A percentile compares a stretch with the other conserved stretches of the same genome.
Evolutionary conservation across 441 rosid species (phyloP).

Genomic region (Adansonia grandidieri): DNA sequence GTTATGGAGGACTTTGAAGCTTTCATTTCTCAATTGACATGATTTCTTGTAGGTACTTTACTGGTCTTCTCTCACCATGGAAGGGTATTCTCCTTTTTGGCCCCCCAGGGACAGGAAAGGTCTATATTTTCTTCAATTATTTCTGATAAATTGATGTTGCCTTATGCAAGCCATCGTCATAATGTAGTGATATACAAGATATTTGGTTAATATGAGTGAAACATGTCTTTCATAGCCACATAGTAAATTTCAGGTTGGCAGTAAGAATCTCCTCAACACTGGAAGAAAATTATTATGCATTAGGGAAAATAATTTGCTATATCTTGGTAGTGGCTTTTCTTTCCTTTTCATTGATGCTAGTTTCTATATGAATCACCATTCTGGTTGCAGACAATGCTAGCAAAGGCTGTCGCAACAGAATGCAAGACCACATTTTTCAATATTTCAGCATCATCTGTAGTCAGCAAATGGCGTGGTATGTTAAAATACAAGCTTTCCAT

Average conservation of each 20-base stretch:
- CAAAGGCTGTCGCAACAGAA: constrained; percentile 98
- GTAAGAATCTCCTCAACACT: not conserved
- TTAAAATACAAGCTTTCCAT: not conserved
- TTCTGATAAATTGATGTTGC: not conserved
- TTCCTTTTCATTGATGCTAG: constrained; percentile 14
- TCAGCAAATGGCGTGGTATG: constrained; percentile 99
- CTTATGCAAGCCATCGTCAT: too few relatives aligned
- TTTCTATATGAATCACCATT: constrained; percentile 15
- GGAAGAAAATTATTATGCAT: too few relatives aligned
- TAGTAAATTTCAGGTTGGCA: not conserved
- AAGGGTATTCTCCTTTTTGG: constrained; percentile 98
- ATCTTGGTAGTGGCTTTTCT: not conserved
- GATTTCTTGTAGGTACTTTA: constrained; percentile 65
- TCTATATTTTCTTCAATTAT: constrained; percentile 29
- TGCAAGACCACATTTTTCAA: constrained; percentile 99
- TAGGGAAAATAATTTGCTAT: not conserved
- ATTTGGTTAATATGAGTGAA: not conserved
- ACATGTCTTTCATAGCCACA: not conserved
- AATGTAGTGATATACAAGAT: not conserved
- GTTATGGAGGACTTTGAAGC: not conserved
- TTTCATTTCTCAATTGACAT: not conserved
- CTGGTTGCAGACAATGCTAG: constrained; percentile 88
- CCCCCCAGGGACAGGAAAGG: constrained; percentile 99
- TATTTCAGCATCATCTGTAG: constrained; percentile 97
- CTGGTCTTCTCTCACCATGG: constrained; percentile 95